Evolutionary conservation across 2,329 filamentous ascomycete species (phyloP).

Genomic region (Lecanosticta acicola): DNA sequence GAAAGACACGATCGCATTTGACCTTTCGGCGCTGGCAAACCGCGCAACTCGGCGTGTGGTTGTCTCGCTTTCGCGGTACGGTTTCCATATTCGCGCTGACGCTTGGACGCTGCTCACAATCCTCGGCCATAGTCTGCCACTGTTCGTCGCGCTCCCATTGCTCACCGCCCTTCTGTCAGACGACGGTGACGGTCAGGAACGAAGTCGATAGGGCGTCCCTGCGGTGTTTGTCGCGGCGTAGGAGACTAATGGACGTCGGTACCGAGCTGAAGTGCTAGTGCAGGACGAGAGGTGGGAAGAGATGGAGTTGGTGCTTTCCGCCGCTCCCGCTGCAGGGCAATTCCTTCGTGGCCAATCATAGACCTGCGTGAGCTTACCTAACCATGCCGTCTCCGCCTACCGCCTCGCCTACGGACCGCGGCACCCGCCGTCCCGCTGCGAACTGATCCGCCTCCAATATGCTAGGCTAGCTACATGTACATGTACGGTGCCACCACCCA

Average conservation of each 20-base stretch:
- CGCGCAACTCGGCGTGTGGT: constrained; percentile 25
- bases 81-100: neutral
- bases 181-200: neutral
- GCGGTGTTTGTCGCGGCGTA: neutral
- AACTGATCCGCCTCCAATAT: too few relatives aligned
- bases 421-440: too few relatives aligned
- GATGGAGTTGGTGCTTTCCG: neutral
- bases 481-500: too few relatives aligned
- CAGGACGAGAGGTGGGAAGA: neutral
- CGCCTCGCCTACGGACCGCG: too few relatives aligned
- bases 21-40: constrained; percentile 25
- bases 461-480: too few relatives aligned
- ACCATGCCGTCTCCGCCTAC: too few relatives aligned
- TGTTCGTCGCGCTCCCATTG: neutral
- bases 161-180: neutral
- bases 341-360: neutral
- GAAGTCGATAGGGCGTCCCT: constrained; percentile 1
- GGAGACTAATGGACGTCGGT: neutral
- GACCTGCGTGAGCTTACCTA: neutral
- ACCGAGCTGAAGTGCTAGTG: neutral
- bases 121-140: neutral
- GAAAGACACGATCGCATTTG: constrained; percentile 24
- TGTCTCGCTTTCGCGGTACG: constrained; percentile 19
- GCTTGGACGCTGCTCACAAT: neutral
- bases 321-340: neutral